These are phyloP conservation scores for Aspergillus hancockii DNA, from an alignment of 495 filamentous ascomycete genomes.

Conservation along the genomic window DNA sequence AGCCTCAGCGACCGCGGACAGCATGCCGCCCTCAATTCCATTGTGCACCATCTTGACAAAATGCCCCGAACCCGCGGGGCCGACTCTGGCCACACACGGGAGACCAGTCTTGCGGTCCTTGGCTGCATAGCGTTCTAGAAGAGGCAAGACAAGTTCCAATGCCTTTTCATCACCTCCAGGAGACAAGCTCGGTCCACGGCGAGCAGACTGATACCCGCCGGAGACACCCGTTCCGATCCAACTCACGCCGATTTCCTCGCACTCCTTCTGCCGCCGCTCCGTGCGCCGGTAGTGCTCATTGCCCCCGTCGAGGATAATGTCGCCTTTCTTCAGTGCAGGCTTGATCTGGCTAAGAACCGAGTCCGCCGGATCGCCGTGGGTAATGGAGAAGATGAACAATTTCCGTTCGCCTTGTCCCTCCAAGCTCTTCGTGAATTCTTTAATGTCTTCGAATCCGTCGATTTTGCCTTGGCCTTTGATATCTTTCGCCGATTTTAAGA, in stretches of 20 bases:
- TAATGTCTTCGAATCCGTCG: constrained; percentile 35
- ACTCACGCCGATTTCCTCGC: constrained; percentile 53
- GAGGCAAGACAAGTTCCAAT: constrained; percentile 60
- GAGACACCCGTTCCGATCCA: constrained; percentile 72
- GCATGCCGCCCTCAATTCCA: constrained; percentile 74
- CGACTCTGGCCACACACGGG: constrained; percentile 63
- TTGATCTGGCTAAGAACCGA: constrained; percentile 60
- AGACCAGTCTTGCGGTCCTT: constrained; percentile 56
- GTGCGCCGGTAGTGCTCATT: constrained; percentile 74
- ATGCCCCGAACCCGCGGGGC: constrained; percentile 65
- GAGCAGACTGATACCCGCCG: constrained; percentile 69
- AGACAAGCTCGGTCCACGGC: constrained; percentile 64
- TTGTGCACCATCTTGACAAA: constrained; percentile 82
- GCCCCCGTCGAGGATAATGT: constrained; percentile 71
- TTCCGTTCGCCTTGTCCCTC: constrained; percentile 37
- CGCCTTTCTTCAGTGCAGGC: constrained; percentile 56
- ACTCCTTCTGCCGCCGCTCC: constrained; percentile 60
- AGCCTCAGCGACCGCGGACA: constrained; percentile 60
- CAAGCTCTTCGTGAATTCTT: constrained; percentile 43
- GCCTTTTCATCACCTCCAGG: constrained; percentile 62
- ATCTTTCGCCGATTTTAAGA: constrained; percentile 22
- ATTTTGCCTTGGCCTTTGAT: constrained; percentile 38
- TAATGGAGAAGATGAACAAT: constrained; percentile 66
- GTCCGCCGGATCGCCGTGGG: constrained; percentile 70
- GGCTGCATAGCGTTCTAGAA: constrained; percentile 61